These are phyloP conservation scores for Ustilago hordei DNA, from an alignment of 1,284 basidiomycete species.

Conservation along the genomic window DNA sequence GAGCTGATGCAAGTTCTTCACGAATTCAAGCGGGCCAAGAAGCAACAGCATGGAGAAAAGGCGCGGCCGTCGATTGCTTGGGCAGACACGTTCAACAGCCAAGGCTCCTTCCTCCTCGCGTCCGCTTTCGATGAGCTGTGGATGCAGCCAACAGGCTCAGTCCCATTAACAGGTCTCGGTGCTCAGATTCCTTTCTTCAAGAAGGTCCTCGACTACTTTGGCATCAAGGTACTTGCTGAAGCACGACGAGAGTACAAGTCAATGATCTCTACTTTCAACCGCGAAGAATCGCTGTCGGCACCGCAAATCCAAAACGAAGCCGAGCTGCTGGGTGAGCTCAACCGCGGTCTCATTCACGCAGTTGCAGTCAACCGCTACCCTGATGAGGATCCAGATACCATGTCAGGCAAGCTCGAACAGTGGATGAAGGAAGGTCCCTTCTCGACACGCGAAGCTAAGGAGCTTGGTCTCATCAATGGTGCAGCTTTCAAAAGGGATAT, in stretches of 20 bases:
- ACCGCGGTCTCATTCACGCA: constrained; percentile 52
- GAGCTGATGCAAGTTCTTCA: constrained; percentile 70
- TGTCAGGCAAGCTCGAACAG: constrained; percentile 61
- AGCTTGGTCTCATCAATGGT: constrained; percentile 69
- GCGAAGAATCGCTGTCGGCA: constrained; percentile 55
- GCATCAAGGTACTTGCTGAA: constrained; percentile 70
- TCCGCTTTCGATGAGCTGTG: constrained; percentile 71
- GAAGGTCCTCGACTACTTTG: constrained; percentile 70
- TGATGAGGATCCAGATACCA: constrained; percentile 41
- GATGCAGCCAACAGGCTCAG: constrained; percentile 70
- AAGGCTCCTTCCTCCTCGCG: constrained; percentile 70
- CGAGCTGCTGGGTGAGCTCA: constrained; percentile 65
- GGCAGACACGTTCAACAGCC: constrained; percentile 70
- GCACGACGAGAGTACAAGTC: constrained; percentile 71
- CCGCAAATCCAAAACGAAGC: constrained; percentile 63
- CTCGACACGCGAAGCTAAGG: constrained; percentile 66
- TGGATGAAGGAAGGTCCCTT: constrained; percentile 70
- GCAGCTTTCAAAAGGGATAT: constrained; percentile 69
- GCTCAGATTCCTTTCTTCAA: constrained; percentile 61
- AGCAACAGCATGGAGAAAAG: constrained; percentile 62
- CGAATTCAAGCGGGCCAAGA: constrained; percentile 70
- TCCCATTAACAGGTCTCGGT: constrained; percentile 70
- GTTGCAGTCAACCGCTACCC: constrained; percentile 61
- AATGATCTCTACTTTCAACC: constrained; percentile 59
- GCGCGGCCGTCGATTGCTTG: constrained; percentile 69